These are phyloP conservation scores for Dendrobium huoshanense DNA, from an alignment of 106 monocot genomes.

Conservation along the genomic window DNA sequence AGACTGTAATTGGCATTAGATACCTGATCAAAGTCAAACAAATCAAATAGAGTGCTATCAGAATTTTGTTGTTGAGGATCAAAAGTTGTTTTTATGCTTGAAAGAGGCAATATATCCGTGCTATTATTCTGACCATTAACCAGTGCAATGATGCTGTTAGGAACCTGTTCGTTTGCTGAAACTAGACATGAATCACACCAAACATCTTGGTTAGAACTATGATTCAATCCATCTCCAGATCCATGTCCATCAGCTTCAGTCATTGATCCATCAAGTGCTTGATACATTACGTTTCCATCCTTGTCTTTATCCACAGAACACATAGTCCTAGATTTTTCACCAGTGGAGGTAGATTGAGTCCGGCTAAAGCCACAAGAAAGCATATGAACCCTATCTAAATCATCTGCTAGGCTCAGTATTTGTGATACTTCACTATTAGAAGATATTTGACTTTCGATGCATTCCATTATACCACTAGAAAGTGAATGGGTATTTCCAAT, in stretches of 20 bases:
- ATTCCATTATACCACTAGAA: slow-evolving; percentile 1
- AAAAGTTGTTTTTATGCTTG: not conserved
- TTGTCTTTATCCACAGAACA: slow-evolving; percentile 11
- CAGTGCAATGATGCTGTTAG: not conserved
- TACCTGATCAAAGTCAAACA: slow-evolving; percentile 24
- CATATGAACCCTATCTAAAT: slow-evolving; percentile 8
- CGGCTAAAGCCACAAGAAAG: slow-evolving; percentile 3
- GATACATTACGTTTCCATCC: slow-evolving; percentile 6
- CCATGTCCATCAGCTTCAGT: not conserved
- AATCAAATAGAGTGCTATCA: slow-evolving; percentile 62
- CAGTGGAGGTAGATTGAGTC: not conserved
- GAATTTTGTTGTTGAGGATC: not conserved
- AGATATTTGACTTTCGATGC: slow-evolving; percentile 4
- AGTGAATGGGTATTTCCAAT: slow-evolving; percentile 9
- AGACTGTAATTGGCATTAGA: slow-evolving; percentile 17
- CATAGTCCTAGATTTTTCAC: slow-evolving; percentile 1
- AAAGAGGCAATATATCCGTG: not conserved
- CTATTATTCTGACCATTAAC: not conserved
- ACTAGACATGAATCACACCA: not conserved
- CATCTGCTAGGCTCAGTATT: not conserved
- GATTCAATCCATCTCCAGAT: not conserved
- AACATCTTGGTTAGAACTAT: slow-evolving; percentile 6
- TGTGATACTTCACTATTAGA: not conserved
- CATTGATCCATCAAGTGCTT: slow-evolving; percentile 9
- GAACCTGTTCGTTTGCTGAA: not conserved